Evolutionary conservation across 345 rosid species (phyloP).

Genomic region (Eutrema japonicum): DNA sequence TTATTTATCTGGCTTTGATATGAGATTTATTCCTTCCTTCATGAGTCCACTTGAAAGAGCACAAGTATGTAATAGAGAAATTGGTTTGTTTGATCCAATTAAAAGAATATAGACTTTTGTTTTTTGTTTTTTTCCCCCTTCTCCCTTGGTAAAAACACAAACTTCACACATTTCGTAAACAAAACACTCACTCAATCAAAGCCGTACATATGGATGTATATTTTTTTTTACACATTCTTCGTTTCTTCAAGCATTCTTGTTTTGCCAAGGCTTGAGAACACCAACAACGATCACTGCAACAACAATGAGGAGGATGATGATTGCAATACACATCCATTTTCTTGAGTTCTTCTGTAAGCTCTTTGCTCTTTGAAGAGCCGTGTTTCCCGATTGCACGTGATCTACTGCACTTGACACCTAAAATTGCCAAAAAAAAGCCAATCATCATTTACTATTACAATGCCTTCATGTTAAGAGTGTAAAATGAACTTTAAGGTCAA

Average conservation of each 20-base stretch:
- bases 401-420: conserved; percentile 93
- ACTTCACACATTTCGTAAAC: conserved; percentile 30
- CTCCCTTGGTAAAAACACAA: conserved; percentile 17
- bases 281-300: conserved; percentile 72
- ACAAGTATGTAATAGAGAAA: neutral
- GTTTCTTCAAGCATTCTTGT: conserved; percentile 54
- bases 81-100: conserved; percentile 34
- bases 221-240: conserved; percentile 15
- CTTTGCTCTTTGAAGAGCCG: conserved; percentile 83
- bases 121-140: neutral
- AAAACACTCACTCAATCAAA: conserved; percentile 23
- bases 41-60: neutral
- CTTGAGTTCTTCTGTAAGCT: conserved; percentile 77
- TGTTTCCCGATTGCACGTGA: conserved; percentile 87
- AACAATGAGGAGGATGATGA: conserved; percentile 79
- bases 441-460: neutral
- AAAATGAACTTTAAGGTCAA: neutral
- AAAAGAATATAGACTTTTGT: conserved; percentile 29
- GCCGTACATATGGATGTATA: conserved; percentile 20
- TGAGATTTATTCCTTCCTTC: neutral
- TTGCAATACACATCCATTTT: conserved; percentile 94
- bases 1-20: too few species aligned
- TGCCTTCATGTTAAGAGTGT: neutral
- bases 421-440: neutral
- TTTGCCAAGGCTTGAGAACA: conserved; percentile 83